phyloP scores from a whole-genome alignment of 805 yeast species.

The Yamadazyma laniorum region DNA sequence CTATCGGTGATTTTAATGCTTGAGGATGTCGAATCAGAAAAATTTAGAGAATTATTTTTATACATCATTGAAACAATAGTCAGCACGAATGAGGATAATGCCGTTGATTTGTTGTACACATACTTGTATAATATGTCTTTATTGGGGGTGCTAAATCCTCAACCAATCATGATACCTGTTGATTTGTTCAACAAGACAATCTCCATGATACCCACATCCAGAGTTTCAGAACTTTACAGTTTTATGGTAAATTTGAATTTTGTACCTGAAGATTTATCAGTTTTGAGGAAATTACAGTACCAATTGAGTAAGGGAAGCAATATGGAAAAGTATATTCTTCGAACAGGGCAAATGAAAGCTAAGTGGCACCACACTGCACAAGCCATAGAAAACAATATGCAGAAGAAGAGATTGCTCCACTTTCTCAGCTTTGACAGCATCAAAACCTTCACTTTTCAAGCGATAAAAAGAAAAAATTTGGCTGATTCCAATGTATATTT shows the following conservation, averaged over 20 bases:
- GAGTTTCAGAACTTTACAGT: conserved; percentile 25
- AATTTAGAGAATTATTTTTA: conserved; percentile 17
- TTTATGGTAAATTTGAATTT: conserved; percentile 33
- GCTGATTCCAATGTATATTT: conserved; percentile 34
- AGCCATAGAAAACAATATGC: conserved; percentile 15
- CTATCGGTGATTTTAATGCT: conserved; percentile 27
- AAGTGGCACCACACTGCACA: conserved; percentile 36
- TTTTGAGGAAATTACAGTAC: conserved; percentile 19
- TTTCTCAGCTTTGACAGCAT: conserved; percentile 31
- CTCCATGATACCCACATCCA: conserved; percentile 16
- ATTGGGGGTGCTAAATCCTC: conserved; percentile 21
- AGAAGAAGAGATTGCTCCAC: conserved; percentile 27
- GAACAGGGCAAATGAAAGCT: conserved; percentile 37
- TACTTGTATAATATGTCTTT: conserved; percentile 27
- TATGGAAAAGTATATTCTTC: conserved; percentile 29
- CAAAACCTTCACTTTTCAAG: conserved; percentile 19
- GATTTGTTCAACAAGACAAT: conserved; percentile 18
- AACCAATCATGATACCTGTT: conserved; percentile 20
- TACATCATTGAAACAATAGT: conserved; percentile 14
- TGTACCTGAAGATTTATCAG: conserved; percentile 20
- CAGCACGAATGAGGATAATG: conserved; percentile 14
- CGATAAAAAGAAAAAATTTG: conserved; percentile 26
- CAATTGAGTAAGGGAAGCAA: conserved; percentile 27
- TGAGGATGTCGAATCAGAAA: conserved; percentile 21
- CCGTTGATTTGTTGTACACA: conserved; percentile 19